These are phyloP conservation scores for Tetrahymena elliotti DNA, from an alignment of 73 alveolate genomes.

Conservation along the genomic window DNA sequence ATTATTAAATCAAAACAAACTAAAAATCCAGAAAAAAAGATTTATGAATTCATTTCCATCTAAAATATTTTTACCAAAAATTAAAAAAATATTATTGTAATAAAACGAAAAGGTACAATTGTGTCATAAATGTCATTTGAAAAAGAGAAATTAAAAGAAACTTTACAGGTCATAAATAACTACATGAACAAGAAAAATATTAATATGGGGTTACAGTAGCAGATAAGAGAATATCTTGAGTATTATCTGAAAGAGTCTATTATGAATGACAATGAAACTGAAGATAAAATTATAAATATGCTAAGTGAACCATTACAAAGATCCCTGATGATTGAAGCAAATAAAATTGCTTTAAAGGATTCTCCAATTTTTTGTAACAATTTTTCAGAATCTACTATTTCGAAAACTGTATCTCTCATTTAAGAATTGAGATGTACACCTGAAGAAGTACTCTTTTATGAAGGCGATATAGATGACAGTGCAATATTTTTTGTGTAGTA, in stretches of 20 bases:
- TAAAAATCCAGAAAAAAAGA: background rate
- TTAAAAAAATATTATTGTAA: too few relatives aligned
- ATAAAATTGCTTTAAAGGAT: slow-evolving; percentile 8
- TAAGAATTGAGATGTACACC: background rate
- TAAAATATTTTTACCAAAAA: too few relatives aligned
- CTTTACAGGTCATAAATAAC: slow-evolving; percentile 11
- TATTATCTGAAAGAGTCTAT: slow-evolving; percentile 22
- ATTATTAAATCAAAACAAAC: too few relatives aligned
- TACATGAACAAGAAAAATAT: slow-evolving; percentile 21
- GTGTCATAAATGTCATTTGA: background rate
- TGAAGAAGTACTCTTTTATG: background rate
- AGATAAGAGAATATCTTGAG: slow-evolving; percentile 21
- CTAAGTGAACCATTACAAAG: slow-evolving; percentile 14
- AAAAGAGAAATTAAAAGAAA: slow-evolving; percentile 11
- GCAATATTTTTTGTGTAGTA: background rate
- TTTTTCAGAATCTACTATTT: background rate
- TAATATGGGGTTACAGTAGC: slow-evolving; percentile 3
- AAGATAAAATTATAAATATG: slow-evolving; percentile 10
- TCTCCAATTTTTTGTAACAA: slow-evolving; percentile 12
- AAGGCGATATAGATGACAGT: background rate
- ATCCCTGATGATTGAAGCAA: slow-evolving; percentile 8
- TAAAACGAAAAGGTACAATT: background rate
- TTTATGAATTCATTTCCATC: too few relatives aligned
- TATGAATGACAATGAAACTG: slow-evolving; percentile 18
- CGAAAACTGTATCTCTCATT: background rate